Evolutionary conservation across 768 basidiomycete genomes (phyloP).

Genomic region (Russula vinacea): DNA sequence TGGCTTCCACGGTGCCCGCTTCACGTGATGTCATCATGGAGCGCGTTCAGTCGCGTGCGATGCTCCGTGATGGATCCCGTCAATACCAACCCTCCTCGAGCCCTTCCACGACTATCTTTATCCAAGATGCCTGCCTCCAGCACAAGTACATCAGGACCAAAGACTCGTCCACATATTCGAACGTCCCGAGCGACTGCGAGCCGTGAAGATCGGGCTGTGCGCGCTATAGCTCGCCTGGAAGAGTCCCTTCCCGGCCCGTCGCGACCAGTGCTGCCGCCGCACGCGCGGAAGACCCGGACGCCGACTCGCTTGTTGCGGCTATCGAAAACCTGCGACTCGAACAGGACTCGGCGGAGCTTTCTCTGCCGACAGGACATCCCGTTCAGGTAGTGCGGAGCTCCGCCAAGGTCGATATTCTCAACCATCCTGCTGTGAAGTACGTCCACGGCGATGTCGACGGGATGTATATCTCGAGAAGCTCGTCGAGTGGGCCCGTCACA

Average conservation of each 20-base stretch:
- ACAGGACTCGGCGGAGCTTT: background rate
- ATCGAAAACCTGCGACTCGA: constrained; percentile 40
- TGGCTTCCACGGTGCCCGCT: background rate
- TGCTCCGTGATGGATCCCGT: constrained; percentile 9
- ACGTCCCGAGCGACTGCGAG: constrained; percentile 82
- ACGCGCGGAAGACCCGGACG: background rate
- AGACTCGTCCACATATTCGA: constrained; percentile 81
- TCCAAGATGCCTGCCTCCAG: constrained; percentile 71
- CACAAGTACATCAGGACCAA: constrained; percentile 79
- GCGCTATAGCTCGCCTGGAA: constrained; percentile 76
- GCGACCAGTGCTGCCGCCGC: background rate
- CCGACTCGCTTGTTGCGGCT: constrained; percentile 25
- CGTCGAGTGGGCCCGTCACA: constrained; percentile 55
- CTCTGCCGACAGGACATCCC: constrained; percentile 31
- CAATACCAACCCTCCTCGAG: background rate
- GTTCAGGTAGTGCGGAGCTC: constrained; percentile 52
- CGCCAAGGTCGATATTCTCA: constrained; percentile 52
- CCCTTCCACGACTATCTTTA: constrained; percentile 35
- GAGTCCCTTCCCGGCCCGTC: constrained; percentile 22
- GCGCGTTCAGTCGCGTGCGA: background rate
- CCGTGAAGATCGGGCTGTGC: constrained; percentile 77
- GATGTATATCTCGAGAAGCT: constrained; percentile 67
- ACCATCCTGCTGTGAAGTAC: constrained; percentile 65
- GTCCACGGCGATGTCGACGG: constrained; percentile 68
- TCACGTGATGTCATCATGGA: background rate